phyloP scores from a whole-genome alignment of 2,329 filamentous ascomycete species.

The Nemania diffusa region DNA sequence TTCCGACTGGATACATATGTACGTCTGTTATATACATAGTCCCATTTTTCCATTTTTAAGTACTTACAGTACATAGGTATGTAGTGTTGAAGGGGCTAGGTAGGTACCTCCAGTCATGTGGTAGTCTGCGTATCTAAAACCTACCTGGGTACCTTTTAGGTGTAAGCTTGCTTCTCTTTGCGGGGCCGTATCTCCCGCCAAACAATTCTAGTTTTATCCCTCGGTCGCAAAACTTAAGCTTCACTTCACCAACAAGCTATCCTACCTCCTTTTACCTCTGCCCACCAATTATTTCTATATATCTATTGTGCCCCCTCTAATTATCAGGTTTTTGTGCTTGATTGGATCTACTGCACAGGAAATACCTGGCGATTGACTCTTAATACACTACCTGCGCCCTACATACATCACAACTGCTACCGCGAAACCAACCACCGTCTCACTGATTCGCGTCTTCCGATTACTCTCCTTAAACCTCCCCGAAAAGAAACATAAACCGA shows the following conservation, averaged over 20 bases:
- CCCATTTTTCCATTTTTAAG: no score
- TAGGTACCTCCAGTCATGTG: no score
- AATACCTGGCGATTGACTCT: not conserved
- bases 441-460: not conserved
- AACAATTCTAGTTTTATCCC: slow-evolving; percentile 26
- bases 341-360: not conserved
- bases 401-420: not conserved
- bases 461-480: not conserved
- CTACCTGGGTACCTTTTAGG: no score
- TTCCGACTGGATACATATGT: no score
- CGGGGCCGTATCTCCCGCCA: slow-evolving; percentile 19
- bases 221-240: slow-evolving; percentile 23
- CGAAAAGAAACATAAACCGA: slow-evolving; percentile 19
- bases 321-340: not conserved
- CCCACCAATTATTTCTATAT: not conserved
- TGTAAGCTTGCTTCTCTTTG: no score
- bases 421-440: slow-evolving; percentile 3
- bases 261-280: not conserved
- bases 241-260: not conserved
- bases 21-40: no score
- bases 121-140: no score
- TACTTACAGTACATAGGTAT: no score
- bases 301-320: not conserved
- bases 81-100: no score
- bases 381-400: not conserved